Base-by-base conservation (phyloP, 177 flowering plant genomes). In the Vitis hybrid region DNA sequence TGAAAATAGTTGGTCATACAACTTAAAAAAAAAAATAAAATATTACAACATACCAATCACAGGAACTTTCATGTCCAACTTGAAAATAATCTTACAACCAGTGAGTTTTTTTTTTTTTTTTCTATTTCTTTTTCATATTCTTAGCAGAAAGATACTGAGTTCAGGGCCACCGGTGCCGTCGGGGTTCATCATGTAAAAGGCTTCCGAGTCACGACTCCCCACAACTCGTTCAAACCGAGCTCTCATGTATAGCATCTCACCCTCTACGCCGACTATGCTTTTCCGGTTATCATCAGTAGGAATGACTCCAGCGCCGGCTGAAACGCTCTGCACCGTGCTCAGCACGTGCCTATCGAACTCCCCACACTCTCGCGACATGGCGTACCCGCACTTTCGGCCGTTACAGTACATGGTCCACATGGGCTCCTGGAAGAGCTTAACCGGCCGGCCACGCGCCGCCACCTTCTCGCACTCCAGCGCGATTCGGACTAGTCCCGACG, bases 341-440 rank as follows among this genome's bases (percentile, higher is more conserved):
- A 92, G 77, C 82, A 89, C 89, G 75, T 80, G 86, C 84, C 84
- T 75, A 59, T 91, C 97, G 1, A 70, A 71, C 17, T 85, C 91
- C 14, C 72, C 69, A 68, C 91, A 90, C 74, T 72, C 65, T 64
- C 95, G 86, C 7, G 88, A 61, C 67, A 69, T 70, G 0, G 97
- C 95, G 70, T 82, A 84, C 61, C 98, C 97, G 50, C 85, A 85
- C 81, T 84, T 90, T 79, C 83, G 76, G 52, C 97, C 97, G 72
- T 92, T 94, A 60, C 98, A 92, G 70, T 89, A 91, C 97, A 91
- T 92, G 39, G 88, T 90, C 98, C 98, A 94, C 65, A 66, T 57
- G 0, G 92, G 89, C 80, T 92, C 94, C 49, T 85, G 71, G 18
- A 86, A 84, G 51, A 92, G 77, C 82, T 69, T 78, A 70, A 45